Evolutionary conservation across 345 rosid species (phyloP).

Genomic region (Linum tenue): DNA sequence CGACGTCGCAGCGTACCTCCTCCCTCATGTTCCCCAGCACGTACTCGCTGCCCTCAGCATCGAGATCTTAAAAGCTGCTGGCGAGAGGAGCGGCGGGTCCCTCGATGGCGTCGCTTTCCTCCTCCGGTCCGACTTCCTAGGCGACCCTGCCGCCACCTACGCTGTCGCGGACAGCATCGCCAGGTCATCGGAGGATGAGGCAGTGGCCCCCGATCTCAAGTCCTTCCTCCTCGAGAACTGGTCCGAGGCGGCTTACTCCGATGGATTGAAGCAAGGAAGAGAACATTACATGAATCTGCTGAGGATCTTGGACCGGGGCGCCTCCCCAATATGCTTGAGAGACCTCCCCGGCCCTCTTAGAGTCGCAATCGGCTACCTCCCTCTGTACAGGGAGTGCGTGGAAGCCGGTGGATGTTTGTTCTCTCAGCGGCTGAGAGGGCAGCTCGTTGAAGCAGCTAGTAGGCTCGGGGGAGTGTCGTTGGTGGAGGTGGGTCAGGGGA

Average conservation of each 20-base stretch:
- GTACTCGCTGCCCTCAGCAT: slow-evolving; percentile 85
- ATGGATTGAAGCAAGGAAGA: slow-evolving; percentile 64
- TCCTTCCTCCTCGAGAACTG: slow-evolving; percentile 68
- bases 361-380: slow-evolving; percentile 71
- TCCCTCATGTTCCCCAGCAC: slow-evolving; percentile 77
- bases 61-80: slow-evolving; percentile 90
- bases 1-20: slow-evolving; percentile 72
- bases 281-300: slow-evolving; percentile 57
- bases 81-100: slow-evolving; percentile 85
- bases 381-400: slow-evolving; percentile 69
- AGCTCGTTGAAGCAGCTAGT: slow-evolving; percentile 64
- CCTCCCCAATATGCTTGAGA: slow-evolving; percentile 57
- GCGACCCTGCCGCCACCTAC: slow-evolving; percentile 74
- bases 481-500: slow-evolving; percentile 41
- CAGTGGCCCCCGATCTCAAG: slow-evolving; percentile 63
- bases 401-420: slow-evolving; percentile 50
- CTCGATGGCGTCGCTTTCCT: slow-evolving; percentile 91
- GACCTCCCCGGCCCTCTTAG: slow-evolving; percentile 76
- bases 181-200: slow-evolving; percentile 55
- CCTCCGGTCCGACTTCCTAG: slow-evolving; percentile 69
- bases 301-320: slow-evolving; percentile 58
- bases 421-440: slow-evolving; percentile 74
- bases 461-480: slow-evolving; percentile 57
- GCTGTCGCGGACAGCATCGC: slow-evolving; percentile 88
- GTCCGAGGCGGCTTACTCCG: slow-evolving; percentile 79